Percentiles rank a stretch among this genome's conserved stretches.
Conservation (phyloP, 2,329 filamentous ascomycete species). For the Coniella lustricola region DNA sequence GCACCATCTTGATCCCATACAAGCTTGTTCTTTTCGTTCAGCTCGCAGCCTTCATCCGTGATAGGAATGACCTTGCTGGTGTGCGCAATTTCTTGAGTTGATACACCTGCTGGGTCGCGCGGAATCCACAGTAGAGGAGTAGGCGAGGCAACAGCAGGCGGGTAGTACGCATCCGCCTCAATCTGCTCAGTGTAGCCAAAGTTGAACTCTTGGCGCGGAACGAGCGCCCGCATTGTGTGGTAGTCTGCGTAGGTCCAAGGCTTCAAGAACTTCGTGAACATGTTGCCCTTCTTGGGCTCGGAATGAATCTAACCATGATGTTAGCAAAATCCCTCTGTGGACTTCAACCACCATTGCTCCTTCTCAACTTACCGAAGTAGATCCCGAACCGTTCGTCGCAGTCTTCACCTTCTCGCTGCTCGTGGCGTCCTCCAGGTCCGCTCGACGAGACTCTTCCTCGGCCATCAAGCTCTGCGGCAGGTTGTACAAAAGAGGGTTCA, state of each 20-base stretch:
- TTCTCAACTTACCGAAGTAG: conserved; percentile 18
- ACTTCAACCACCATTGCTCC: background rate
- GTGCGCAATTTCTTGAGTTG: conserved; percentile 68
- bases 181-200: conserved; percentile 55
- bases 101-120: conserved; percentile 65
- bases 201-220: conserved; percentile 49
- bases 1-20: conserved; percentile 28
- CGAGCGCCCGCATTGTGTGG: conserved; percentile 58
- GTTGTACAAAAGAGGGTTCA: conserved; percentile 69
- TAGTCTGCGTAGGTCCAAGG: conserved; percentile 75
- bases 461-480: conserved; percentile 63
- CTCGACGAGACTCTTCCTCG: conserved; percentile 34
- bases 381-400: conserved; percentile 14
- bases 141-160: conserved; percentile 58
- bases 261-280: conserved; percentile 63
- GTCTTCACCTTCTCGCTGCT: conserved; percentile 12
- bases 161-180: conserved; percentile 63
- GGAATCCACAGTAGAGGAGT: conserved; percentile 80
- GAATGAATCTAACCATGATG: conserved; percentile 7
- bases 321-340: background rate
- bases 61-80: conserved; percentile 67
- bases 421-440: conserved; percentile 19
- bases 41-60: conserved; percentile 66
- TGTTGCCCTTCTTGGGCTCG: conserved; percentile 43
- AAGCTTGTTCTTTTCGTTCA: conserved; percentile 59